Evolutionary conservation across 2,329 filamentous ascomycete genomes (phyloP).

Genomic region (Beauveria sp.): DNA sequence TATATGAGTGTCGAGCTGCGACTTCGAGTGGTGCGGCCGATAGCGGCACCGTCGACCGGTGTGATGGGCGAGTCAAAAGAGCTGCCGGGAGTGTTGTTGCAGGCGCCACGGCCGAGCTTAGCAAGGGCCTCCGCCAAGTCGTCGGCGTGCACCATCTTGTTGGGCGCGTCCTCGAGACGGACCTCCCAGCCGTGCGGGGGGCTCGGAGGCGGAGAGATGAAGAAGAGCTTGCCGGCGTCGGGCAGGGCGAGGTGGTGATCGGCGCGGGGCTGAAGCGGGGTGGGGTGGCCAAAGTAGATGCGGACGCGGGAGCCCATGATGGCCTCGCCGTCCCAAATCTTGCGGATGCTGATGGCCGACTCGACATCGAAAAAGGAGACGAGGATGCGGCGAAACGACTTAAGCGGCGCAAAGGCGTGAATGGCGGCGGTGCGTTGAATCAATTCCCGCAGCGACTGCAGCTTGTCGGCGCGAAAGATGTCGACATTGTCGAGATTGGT

Average conservation of each 20-base stretch:
- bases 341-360: slow-evolving; percentile 62
- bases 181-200: slow-evolving; percentile 64
- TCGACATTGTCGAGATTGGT: slow-evolving; percentile 68
- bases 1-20: slow-evolving; percentile 61
- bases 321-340: slow-evolving; percentile 65
- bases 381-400: slow-evolving; percentile 75
- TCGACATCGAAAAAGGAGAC: slow-evolving; percentile 67
- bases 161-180: slow-evolving; percentile 60
- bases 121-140: slow-evolving; percentile 60
- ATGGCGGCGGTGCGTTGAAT: slow-evolving; percentile 63
- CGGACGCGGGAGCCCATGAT: slow-evolving; percentile 63
- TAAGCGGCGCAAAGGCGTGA: slow-evolving; percentile 71
- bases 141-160: slow-evolving; percentile 62
- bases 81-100: slow-evolving; percentile 1
- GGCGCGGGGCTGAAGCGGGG: slow-evolving; percentile 46
- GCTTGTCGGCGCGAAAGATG: slow-evolving; percentile 67
- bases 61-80: slow-evolving; percentile 28
- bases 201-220: slow-evolving; percentile 62
- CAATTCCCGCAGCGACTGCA: slow-evolving; percentile 64
- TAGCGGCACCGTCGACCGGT: slow-evolving; percentile 29
- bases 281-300: slow-evolving; percentile 61
- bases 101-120: slow-evolving; percentile 45
- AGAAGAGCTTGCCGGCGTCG: slow-evolving; percentile 64
- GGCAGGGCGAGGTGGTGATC: slow-evolving; percentile 59
- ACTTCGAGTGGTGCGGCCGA: slow-evolving; percentile 35